Conservation (phyloP, 2,329 filamentous ascomycete species). For the Myriosclerotinia curreyana region DNA sequence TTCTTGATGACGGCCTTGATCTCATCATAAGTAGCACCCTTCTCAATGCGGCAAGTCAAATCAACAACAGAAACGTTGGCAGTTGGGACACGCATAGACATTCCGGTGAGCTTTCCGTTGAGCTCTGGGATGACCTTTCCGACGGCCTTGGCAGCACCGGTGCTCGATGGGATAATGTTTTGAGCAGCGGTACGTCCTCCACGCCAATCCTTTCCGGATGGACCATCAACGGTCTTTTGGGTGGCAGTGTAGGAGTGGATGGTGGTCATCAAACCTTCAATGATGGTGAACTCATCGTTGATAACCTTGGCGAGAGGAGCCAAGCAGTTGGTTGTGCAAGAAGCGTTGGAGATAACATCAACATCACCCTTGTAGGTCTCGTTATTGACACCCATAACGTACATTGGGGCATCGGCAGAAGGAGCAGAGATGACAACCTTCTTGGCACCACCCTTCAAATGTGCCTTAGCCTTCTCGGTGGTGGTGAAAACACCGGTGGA, state of each 20-base stretch:
- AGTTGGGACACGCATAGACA: slow-evolving; percentile 99
- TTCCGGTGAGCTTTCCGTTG: slow-evolving; percentile 99
- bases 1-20: slow-evolving; percentile 93
- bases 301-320: slow-evolving; percentile 99
- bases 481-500: slow-evolving; percentile 99
- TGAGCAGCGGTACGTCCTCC: slow-evolving; percentile 97
- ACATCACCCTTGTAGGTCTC: slow-evolving; percentile 86
- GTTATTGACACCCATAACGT: slow-evolving; percentile 99
- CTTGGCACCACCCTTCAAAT: slow-evolving; percentile 96
- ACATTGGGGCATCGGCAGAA: slow-evolving; percentile 97
- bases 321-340: slow-evolving; percentile 99
- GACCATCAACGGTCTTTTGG: slow-evolving; percentile 98
- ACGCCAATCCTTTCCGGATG: slow-evolving; percentile 98
- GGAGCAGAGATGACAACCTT: slow-evolving; percentile 94
- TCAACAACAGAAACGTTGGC: slow-evolving; percentile 99
- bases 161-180: slow-evolving; percentile 99
- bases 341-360: slow-evolving; percentile 97
- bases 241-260: slow-evolving; percentile 99
- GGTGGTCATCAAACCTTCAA: slow-evolving; percentile 99
- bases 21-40: slow-evolving; percentile 80
- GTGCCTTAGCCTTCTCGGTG: slow-evolving; percentile 88
- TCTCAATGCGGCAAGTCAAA: slow-evolving; percentile 90
- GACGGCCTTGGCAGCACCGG: slow-evolving; percentile 99
- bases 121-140: slow-evolving; percentile 98
- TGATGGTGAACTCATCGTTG: slow-evolving; percentile 95